Evolutionary conservation across 306 rosid species (phyloP), one percentile per base, ranked within the genome.

Genomic region (Acmispon strigosus): DNA sequence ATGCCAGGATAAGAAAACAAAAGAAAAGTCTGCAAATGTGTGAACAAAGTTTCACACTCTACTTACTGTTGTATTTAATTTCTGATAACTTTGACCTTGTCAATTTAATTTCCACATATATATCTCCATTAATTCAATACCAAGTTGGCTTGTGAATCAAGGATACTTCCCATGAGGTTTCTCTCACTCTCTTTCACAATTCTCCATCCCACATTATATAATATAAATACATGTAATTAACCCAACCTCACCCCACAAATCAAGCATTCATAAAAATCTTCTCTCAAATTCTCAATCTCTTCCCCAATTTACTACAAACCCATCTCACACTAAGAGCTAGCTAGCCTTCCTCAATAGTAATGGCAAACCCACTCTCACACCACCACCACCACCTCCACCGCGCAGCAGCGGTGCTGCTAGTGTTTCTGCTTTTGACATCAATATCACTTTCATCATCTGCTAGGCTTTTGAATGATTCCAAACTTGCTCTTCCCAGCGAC

Each of bases 401-500:
- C 39, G 16, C 71, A 36, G 2, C 71, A 27, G 2, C 43, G 12
- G 17, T 51, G 41, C 53, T 69, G 27, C 41, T 77, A 2, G 7
- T 65, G 36, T 8, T 62, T 57, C 24, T 67, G 2, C n/a, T 66
- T 61, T 57, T 84, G 2, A n/a, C 69, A 2, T n/a, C 78, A 1
- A 0, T 8, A 32, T 3, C 37, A 32, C 37, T 32, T 32, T 47
- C 78, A 12, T 74, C 76, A 0, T 61, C 53, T 14, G 83, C 86
- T 11, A 82, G 92, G 77, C 79, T 54, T 14, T 60, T 80, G 29
- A 62, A 36, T 63, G 37, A 24, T 52, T 17, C 24, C 62, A 68
- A 15, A 62, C 76, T 83, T 6, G 80, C 8, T 11, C 86, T 83
- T 69, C 84, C 78, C 4, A 62, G 32, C 16, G 70, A 74, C 16